Base-by-base conservation (phyloP, 1,284 basidiomycete species). In the Microstroma glucosiphilum region DNA sequence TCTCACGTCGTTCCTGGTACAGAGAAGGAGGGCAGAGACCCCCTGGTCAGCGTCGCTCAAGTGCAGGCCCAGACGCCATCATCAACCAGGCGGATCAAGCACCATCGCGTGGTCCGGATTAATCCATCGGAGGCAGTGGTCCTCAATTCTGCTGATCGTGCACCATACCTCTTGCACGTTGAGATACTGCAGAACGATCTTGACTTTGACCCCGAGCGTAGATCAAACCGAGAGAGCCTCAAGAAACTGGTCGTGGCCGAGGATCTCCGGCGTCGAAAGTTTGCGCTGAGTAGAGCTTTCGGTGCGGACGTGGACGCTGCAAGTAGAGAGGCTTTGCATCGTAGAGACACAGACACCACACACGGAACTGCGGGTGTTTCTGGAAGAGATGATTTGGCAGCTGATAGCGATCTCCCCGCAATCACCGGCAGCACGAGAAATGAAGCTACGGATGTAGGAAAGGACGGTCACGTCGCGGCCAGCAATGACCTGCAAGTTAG, bases 41-140 rank as follows among this genome's bases (percentile, higher is more conserved):
- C 46, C 4, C 17, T n/a, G 3, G 6, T 23, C 17, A 48, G 11
- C 11, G 51, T 25, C 51, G 51, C 17, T 26, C 6, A 21, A 25
- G 51, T 21, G 51, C 19, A 54, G 15, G n/a, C 30, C 30, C 30
- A 37, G 30, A 37, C 30, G 3, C 9, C 30, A 37, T 37, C 30
- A 37, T 37, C 30, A 37, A 37, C 30, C 3, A 37, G 30, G 30
- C 30, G 30, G 30, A 37, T 37, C 21, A 54, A 71, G 72, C 94
- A 99, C 78, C 93, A 97, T 77, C 87, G 92, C 43, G 92, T 99
- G 60, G 91, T 98, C 49, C 88, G 96, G 70, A 96, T 99, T 79
- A 93, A 93, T 17, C 94, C 96, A 1, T 91, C 92, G 23, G 96
- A 99, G 82, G 91, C 91, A 51, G 96, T 98, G 41, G 96, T 98